phyloP scores from a whole-genome alignment of 805 yeast genomes.

The Jamesozyma lodderae region DNA sequence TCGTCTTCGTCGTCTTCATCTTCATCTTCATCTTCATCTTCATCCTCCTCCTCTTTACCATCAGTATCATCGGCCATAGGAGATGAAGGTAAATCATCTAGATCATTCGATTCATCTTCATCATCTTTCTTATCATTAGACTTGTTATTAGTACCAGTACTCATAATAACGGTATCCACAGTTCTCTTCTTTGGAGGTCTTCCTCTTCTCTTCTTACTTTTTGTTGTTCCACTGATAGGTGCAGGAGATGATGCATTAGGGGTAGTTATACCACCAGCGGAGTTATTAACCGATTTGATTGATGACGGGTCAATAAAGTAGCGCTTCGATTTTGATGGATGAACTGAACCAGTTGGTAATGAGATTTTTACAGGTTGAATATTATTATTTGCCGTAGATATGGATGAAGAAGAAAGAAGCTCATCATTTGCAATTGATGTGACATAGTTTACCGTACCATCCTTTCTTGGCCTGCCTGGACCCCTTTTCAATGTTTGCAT shows the following conservation, averaged over 20 bases:
- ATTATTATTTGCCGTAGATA: neutral
- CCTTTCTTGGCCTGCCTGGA: conserved; percentile 30
- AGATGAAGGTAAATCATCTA: too few relatives aligned
- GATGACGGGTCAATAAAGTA: conserved; percentile 25
- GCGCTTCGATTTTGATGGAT: conserved; percentile 25
- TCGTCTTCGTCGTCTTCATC: neutral
- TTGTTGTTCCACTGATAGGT: neutral
- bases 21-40: conserved; percentile 3
- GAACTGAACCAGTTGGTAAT: conserved; percentile 24
- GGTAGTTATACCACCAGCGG: conserved; percentile 2
- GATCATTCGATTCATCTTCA: neutral
- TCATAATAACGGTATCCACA: conserved; percentile 21
- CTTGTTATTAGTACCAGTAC: neutral
- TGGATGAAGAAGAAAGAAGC: neutral
- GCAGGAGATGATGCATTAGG: conserved; percentile 5
- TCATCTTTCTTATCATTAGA: neutral
- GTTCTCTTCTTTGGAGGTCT: conserved; percentile 30
- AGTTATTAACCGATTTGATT: neutral
- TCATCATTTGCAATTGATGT: neutral
- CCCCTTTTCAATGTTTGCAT: conserved; percentile 17
- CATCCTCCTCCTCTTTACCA: conserved; percentile 3
- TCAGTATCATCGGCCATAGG: conserved; percentile 1
- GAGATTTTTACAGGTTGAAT: conserved; percentile 12
- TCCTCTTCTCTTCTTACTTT: conserved; percentile 25
- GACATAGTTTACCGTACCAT: conserved; percentile 4